Evolutionary conservation across 148 eudicot genomes (phyloP), one percentile per base, ranked within the genome.

Genomic region (Spergularia marina): DNA sequence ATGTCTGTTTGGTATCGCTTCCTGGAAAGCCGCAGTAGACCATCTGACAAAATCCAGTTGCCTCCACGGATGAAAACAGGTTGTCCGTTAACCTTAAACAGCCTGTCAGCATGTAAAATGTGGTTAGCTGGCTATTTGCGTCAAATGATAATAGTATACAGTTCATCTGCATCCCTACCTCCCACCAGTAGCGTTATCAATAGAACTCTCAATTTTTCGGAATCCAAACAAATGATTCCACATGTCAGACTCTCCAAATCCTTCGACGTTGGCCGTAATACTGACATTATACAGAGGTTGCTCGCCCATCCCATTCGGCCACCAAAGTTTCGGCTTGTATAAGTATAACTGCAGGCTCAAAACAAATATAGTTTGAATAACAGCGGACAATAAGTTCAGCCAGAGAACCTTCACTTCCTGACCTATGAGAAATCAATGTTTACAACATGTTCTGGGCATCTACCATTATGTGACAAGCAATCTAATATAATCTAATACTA

Each of bases 221-320:
- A 96, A 96, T 64, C 99, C 99, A 79, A 87, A 92, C 40, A 67
- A 85, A 74, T 92, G 87, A 79, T 64, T 87, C 98, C 98, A 96
- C 51, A 69, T 39, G 84, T 92, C 97, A 76, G 98, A 90, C 77
- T 91, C 98, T 82, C 97, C 97, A 78, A 81, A 91, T 68, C 90
- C 91, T 71, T 96, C 76, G 73, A 91, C 94, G 74, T 89, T 84
- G 54, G 88, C 87, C 18, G 89, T 81, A 68, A 96, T 88, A 78
- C 73, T 86, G 65, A 96, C 90, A 80, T 87, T 82, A 77, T 96
- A 92, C 65, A 96, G 81, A 39, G 90, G 84, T 82, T 96, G 99
- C 85, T 96, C 90, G 72, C 99, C 99, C 99, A 96, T 92, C 65
- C 99, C 99, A 86, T 96, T 96, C 53, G 99, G 99, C 99, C 99